Evolutionary conservation across 441 rosid genomes (phyloP), one percentile per base, ranked within the genome.

Genomic region (Aquilaria agallochum): DNA sequence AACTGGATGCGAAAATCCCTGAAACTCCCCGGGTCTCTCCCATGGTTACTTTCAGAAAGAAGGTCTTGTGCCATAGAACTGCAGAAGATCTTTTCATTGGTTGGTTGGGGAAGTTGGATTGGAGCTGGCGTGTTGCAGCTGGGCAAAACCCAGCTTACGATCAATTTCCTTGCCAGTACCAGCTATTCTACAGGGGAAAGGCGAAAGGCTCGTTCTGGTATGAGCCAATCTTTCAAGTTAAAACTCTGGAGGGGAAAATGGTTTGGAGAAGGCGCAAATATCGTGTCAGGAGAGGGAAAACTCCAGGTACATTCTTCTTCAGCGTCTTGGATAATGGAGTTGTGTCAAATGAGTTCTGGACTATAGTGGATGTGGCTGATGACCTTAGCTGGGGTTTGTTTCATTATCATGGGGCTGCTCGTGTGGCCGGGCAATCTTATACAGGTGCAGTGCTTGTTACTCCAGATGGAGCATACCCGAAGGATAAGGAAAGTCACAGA

Each of bases 61-160:
- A 80, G 31, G 83, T 72, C 58, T 59, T 93, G 40, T 74, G 78
- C 62, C 87, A 86, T 9, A 91, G 82, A 62, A 75, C 75, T 55
- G 95, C 95, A 0, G 96, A 93, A 71, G 97, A 90, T 76, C 79
- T 93, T 65, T 90, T 93, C 54, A 90, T 93, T 59, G 97, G 97
- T 13, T 93, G 97, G 95, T 71, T 90, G 65, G 95, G 93, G 51
- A 72, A 57, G 45, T 64, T 88, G 56, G 88, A 80, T 44, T 90
- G 97, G 93, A 93, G 98, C 57, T 93, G 97, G 95, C 87, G 96
- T 50, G 98, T 93, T 0, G 80, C 74, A 49, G 91, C 98, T 0
- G 98, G 97, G 49, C 95, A 93, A 59, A 93, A 93, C 71, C 97
- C 98, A 1, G 97, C 95, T 59, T 93, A 93, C 49, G 97, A 93